Evolutionary conservation across 331 rosid species (phyloP).

Genomic region (Pyrus hybrid): DNA sequence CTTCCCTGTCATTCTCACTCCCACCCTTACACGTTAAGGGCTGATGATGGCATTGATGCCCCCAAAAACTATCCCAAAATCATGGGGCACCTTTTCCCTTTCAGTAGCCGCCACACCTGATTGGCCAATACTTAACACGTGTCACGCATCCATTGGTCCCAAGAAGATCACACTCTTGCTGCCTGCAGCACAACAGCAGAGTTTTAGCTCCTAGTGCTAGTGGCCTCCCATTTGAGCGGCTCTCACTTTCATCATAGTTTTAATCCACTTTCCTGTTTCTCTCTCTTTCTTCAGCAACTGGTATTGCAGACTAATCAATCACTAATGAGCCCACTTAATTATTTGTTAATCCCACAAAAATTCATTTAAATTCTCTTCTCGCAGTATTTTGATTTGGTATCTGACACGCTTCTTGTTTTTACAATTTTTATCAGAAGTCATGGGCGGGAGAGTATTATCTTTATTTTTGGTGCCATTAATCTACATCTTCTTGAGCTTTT

Average conservation of each 20-base stretch:
- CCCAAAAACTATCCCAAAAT: not conserved
- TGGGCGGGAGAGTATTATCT: conserved; percentile 6
- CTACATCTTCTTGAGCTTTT: conserved; percentile 18
- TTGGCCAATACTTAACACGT: not conserved
- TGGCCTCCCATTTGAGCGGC: not conserved
- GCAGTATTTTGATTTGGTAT: not conserved
- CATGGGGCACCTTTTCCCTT: not conserved
- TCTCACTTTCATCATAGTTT: not conserved
- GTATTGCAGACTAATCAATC: not conserved
- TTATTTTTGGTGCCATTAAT: not conserved
- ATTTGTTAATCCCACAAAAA: no score
- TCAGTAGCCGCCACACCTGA: not conserved
- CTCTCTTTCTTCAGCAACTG: no score
- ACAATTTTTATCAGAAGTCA: not conserved
- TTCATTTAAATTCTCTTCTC: not conserved
- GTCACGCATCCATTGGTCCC: not conserved
- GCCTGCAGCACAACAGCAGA: not conserved
- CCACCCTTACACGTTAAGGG: not conserved
- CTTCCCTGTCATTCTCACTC: not conserved
- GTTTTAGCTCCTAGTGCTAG: not conserved
- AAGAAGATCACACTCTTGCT: not conserved
- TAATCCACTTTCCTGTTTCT: no score
- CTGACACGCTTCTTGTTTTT: not conserved
- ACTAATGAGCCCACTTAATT: no score
- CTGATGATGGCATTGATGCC: not conserved